phyloP scores from a whole-genome alignment of 1,139 yeast species.

The Candida gigantensis region DNA sequence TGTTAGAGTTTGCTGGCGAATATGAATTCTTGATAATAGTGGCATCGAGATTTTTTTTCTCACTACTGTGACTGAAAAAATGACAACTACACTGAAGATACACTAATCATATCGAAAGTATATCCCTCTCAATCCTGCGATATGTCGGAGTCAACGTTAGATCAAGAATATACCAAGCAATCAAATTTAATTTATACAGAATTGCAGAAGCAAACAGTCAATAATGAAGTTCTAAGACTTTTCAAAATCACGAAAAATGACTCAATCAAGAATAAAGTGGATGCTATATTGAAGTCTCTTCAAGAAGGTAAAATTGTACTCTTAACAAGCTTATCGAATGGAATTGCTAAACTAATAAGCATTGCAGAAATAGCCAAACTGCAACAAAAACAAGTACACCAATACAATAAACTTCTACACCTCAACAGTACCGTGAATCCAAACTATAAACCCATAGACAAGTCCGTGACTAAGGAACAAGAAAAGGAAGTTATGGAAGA shows the following conservation, averaged over 20 bases:
- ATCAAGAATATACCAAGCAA: slow-evolving; percentile 3
- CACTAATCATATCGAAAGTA: too few species aligned
- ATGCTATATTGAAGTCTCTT: slow-evolving; percentile 16
- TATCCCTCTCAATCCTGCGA: too few species aligned
- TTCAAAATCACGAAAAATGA: slow-evolving; percentile 27
- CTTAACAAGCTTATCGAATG: slow-evolving; percentile 20
- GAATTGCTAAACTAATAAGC: slow-evolving; percentile 27
- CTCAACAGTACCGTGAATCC: slow-evolving; percentile 14
- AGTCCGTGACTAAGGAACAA: slow-evolving; percentile 4
- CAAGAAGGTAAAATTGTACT: slow-evolving; percentile 14
- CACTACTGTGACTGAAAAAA: too few species aligned
- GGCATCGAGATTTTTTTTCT: too few species aligned
- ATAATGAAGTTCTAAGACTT: slow-evolving; percentile 6
- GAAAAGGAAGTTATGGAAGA: slow-evolving; percentile 10
- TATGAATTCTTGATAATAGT: too few species aligned
- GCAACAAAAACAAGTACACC: slow-evolving; percentile 10
- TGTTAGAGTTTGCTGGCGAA: too few species aligned
- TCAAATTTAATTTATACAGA: slow-evolving; percentile 1
- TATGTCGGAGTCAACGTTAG: slow-evolving; percentile 4
- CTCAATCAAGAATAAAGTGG: slow-evolving; percentile 23
- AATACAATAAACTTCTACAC: slow-evolving; percentile 14
- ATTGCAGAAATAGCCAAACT: slow-evolving; percentile 30
- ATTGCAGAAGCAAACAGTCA: slow-evolving; percentile 1
- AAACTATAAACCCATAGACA: slow-evolving; percentile 8
- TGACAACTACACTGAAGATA: too few species aligned